Base-by-base conservation (phyloP, 257 asterid genomes). In the Fraxinus cuspidata region DNA sequence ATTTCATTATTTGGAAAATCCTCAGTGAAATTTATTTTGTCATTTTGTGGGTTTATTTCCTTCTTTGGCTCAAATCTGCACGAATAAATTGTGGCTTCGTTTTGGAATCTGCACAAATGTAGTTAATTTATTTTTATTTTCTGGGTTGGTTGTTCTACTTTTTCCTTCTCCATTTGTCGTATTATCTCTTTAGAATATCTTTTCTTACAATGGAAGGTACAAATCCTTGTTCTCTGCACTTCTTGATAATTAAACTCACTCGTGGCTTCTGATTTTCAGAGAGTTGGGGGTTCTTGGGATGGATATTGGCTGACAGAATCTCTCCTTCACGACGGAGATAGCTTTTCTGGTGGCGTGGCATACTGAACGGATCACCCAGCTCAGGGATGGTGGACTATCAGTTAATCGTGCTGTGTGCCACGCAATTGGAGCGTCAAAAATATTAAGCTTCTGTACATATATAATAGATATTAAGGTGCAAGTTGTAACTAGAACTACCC, bases 241-340 rank as follows among this genome's bases (percentile, higher is more conserved):
- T 15, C 13, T 25, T 70, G 27, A 31, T 31, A 74, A 23, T 10
- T 19, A 21, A 56, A 53, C 69, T 67, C 74, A 68, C 74, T n/a
- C 5, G 56, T 71, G 32, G 38, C 67, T 71, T 71, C 35, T 18
- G 25, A 47, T 34, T 80, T 75, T 76, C 89, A 93, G 97, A 87
- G 94, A 64, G 96, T 94, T 58, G 98, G 98, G 3, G 97, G 98
- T 73, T 89, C 92, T n/a, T 94, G 98, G 98, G 98, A 94, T 81
- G 98, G 97, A 25, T 94, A 91, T 82, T 94, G 98, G 98, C 91
- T 94, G 79, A 94, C 96, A 0, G 97, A 94, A 77, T 91, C 97
- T 7, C 65, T 94, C 44, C 97, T 94, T 74, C 96, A 90, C 0
- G 97, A 92, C 19, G 98, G 95, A 73, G 94, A 92, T 83, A 87